phyloP scores from a whole-genome alignment of 2,329 filamentous ascomycete species.

The Ophiostoma triangulosporum region DNA sequence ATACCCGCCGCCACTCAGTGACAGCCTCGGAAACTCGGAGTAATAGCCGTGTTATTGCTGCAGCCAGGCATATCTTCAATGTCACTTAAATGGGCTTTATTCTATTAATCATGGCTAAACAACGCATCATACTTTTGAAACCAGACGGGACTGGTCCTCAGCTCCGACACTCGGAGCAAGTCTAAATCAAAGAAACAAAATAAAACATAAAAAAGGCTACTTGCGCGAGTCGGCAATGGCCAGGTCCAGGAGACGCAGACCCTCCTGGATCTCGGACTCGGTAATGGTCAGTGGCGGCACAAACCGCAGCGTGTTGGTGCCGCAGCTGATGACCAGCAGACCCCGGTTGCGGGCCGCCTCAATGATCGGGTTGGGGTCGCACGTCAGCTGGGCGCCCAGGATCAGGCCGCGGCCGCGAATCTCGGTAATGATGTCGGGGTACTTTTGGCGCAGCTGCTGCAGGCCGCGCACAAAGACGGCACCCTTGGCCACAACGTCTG shows the following conservation, averaged over 20 bases:
- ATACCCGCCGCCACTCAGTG: no score
- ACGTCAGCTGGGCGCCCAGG: slow-evolving; percentile 68
- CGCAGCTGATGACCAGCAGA: slow-evolving; percentile 80
- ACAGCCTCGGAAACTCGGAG: no score
- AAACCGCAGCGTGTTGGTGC: slow-evolving; percentile 82
- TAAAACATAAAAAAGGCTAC: not conserved
- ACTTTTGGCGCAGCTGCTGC: slow-evolving; percentile 31
- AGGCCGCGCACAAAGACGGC: slow-evolving; percentile 36
- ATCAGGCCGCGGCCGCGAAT: slow-evolving; percentile 75
- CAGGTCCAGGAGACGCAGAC: slow-evolving; percentile 61
- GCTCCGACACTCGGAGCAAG: not conserved
- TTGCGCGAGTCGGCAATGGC: slow-evolving; percentile 34
- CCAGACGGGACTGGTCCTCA: no score
- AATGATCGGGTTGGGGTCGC: slow-evolving; percentile 61
- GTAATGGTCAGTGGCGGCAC: slow-evolving; percentile 77
- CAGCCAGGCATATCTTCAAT: no score
- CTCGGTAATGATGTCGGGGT: slow-evolving; percentile 61
- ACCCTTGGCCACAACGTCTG: slow-evolving; percentile 53
- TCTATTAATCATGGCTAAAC: no score
- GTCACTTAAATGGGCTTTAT: no score
- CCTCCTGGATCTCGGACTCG: slow-evolving; percentile 65
- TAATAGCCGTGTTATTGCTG: no score
- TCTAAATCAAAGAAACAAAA: not conserved
- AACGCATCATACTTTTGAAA: no score
- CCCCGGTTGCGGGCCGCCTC: slow-evolving; percentile 80